Evolutionary conservation across 1,139 yeast species (phyloP).

Genomic region (Geotrichum klebahnii): DNA sequence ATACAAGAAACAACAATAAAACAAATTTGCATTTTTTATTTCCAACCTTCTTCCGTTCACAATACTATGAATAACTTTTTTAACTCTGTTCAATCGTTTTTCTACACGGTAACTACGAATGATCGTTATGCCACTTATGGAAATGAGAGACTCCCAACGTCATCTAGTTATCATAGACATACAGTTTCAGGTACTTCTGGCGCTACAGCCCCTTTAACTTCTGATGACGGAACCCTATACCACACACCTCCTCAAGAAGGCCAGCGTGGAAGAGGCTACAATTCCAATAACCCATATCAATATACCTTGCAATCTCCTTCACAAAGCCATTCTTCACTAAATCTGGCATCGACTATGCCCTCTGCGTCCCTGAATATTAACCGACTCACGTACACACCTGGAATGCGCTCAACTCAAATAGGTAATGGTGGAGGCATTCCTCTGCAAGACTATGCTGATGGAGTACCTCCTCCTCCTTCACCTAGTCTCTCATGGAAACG

Average conservation of each 20-base stretch:
- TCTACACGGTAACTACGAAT: slow-evolving; percentile 59
- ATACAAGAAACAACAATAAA: too few relatives aligned
- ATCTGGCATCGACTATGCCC: slow-evolving; percentile 26
- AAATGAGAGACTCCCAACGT: slow-evolving; percentile 6
- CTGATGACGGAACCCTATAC: slow-evolving; percentile 19
- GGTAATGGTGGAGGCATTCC: slow-evolving; percentile 43
- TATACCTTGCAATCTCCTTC: slow-evolving; percentile 23
- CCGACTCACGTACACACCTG: slow-evolving; percentile 38
- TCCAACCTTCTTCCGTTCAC: too few relatives aligned
- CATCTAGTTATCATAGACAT: slow-evolving; percentile 15
- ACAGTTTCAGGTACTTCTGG: slow-evolving; percentile 22
- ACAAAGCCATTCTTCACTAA: slow-evolving; percentile 24
- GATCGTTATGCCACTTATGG: slow-evolving; percentile 55
- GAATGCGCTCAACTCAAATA: slow-evolving; percentile 38
- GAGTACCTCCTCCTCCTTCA: slow-evolving; percentile 67
- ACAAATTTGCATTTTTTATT: too few relatives aligned
- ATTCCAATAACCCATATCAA: slow-evolving; percentile 17
- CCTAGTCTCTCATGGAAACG: slow-evolving; percentile 69
- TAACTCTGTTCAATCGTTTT: slow-evolving; percentile 44
- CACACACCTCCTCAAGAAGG: slow-evolving; percentile 6
- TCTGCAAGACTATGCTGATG: slow-evolving; percentile 46
- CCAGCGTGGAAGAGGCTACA: background rate
- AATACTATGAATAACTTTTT: slow-evolving; percentile 38
- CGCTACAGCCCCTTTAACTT: slow-evolving; percentile 22
- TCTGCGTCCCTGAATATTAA: slow-evolving; percentile 35